phyloP scores from a whole-genome alignment of 768 basidiomycete species.

The Leccinum longicurvipes region DNA sequence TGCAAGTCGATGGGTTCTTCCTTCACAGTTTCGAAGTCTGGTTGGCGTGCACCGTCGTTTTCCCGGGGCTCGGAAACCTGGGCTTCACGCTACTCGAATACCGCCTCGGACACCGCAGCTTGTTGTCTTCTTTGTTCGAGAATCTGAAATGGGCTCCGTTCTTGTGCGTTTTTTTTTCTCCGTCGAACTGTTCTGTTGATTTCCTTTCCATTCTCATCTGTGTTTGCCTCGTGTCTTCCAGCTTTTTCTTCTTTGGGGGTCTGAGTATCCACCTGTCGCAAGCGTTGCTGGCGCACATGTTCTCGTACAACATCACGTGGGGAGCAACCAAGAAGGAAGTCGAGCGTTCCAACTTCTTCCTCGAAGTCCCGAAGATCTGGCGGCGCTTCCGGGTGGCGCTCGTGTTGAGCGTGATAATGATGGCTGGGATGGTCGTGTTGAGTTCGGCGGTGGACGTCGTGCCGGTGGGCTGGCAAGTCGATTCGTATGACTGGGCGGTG shows the following conservation, averaged over 20 bases:
- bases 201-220: not conserved
- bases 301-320: constrained; percentile 60
- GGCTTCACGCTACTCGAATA: constrained; percentile 77
- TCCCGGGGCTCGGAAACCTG: constrained; percentile 69
- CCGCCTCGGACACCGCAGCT: constrained; percentile 49
- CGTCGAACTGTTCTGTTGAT: not conserved
- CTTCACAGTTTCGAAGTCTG: constrained; percentile 79
- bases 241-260: constrained; percentile 55
- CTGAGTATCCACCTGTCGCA: constrained; percentile 50
- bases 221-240: not conserved
- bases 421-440: constrained; percentile 57
- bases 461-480: constrained; percentile 67
- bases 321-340: constrained; percentile 76
- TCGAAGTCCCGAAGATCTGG: constrained; percentile 81
- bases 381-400: constrained; percentile 72
- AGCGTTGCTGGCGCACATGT: constrained; percentile 53
- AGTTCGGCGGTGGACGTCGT: constrained; percentile 40
- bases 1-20: constrained; percentile 71
- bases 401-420: constrained; percentile 45
- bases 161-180: constrained; percentile 26
- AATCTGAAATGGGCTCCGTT: constrained; percentile 35
- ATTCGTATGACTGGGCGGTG: constrained; percentile 61
- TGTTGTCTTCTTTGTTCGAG: constrained; percentile 22
- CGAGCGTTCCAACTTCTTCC: constrained; percentile 87
- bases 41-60: constrained; percentile 73